Base-by-base conservation (phyloP, 805 yeast species). In the Scheffersomyces stipitis region DNA sequence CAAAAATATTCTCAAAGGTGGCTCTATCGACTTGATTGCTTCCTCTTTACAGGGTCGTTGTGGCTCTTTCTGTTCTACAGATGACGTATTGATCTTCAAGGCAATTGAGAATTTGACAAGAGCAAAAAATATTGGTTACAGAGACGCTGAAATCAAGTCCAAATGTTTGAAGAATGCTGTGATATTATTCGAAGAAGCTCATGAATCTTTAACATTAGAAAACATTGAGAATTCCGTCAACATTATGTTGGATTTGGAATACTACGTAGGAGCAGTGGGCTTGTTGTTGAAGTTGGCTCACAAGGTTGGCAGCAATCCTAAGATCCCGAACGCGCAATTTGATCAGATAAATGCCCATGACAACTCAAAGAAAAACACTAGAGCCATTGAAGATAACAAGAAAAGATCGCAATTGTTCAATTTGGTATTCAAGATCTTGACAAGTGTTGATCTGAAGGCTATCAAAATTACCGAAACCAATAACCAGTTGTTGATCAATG, bases 51-150 rank as follows among this genome's bases (percentile, higher is more conserved):
- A 93, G 61, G 95, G 87, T 37, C 81, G 91, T 41, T 93, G 99
- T 69, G 95, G 96, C 1, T 81, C 96, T 0, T 93, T 89, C 62
- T 93, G 98, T 54, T 87, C 97, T 0, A 80, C 95, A 12, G 87
- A 85, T 47, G 99, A 93, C 61, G 96, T 93, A 18, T 74, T 89
- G 41, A 86, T 93, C 10, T 93, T 90, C 71, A 85, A 91, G 60
- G 98, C 97, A 0, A 81, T 89, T 49, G 99, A 93, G 58, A 89
- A 85, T 58, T 70, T 93, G 51, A 85, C 91, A 39, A 81, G 83
- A 50, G 97, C 98, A 1, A 85, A 83, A 51, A 85, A 80, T 39
- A 77, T 80, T 42, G 87, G 86, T 2, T 60, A 69, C 17, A 76
- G 77, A 45, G 96, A 90, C 54, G 73, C 74, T 28, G 96, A 90